Conservation (phyloP, 345 rosid species). For the Gossypium raimondii region DNA sequence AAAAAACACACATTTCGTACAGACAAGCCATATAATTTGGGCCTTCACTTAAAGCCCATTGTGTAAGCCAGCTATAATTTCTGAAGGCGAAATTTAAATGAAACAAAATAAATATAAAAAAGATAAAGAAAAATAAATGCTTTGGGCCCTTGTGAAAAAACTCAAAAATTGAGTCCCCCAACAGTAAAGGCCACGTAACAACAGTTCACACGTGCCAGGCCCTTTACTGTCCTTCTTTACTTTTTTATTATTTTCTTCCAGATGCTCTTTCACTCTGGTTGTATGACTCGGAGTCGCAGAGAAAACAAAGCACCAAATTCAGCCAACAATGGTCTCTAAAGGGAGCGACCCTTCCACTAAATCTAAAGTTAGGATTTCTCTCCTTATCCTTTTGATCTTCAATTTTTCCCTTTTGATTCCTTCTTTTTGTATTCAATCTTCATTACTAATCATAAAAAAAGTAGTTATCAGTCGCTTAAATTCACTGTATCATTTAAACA, state of each 20-base stretch:
- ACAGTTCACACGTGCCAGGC: slow-evolving; percentile 7
- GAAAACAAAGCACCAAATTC: not conserved
- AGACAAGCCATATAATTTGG: not conserved
- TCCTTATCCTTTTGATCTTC: slow-evolving; percentile 1
- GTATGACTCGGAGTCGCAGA: not conserved
- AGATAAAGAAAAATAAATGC: not conserved
- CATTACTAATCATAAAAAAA: not conserved
- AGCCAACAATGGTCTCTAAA: slow-evolving; percentile 19
- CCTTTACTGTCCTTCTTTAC: not conserved
- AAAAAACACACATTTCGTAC: no score
- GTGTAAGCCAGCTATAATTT: not conserved
- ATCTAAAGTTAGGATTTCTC: slow-evolving; percentile 35
- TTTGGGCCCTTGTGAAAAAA: not conserved
- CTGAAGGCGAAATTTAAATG: no score
- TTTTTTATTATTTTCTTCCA: not conserved
- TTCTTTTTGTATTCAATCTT: not conserved
- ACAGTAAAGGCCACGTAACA: slow-evolving; percentile 13
- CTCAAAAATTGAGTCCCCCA: not conserved
- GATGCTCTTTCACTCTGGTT: not conserved
- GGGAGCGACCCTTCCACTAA: slow-evolving; percentile 20
- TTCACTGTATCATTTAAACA: slow-evolving; percentile 7
- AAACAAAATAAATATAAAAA: no score
- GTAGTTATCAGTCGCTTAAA: not conserved
- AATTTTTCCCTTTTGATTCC: not conserved
- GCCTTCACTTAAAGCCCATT: not conserved